Conservation (phyloP, 169 alveolate genomes). For the Plasmodium billcollinsi region DNA sequence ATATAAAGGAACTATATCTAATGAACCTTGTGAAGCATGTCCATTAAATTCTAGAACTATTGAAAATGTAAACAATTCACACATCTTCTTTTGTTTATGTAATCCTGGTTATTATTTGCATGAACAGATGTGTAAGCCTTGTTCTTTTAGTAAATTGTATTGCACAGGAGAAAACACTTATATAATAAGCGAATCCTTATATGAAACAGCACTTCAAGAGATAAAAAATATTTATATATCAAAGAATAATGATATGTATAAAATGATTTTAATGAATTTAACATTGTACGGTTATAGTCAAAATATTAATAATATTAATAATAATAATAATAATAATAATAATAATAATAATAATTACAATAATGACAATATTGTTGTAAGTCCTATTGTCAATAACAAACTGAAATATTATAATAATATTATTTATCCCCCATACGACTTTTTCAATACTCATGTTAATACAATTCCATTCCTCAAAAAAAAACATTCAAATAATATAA, state of each 20-base stretch:
- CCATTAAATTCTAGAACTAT: conserved; percentile 83
- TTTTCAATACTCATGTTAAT: background rate
- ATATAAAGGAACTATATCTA: conserved; percentile 83
- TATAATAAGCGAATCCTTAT: conserved; percentile 18
- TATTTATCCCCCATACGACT: background rate
- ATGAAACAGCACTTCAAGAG: background rate
- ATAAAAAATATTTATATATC: conserved; percentile 1
- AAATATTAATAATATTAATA: background rate
- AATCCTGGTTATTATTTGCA: conserved; percentile 85
- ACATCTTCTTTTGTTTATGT: conserved; percentile 86
- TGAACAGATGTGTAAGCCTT: conserved; percentile 83
- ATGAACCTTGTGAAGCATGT: conserved; percentile 85
- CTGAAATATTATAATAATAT: background rate
- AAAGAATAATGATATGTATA: background rate
- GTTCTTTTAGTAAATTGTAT: conserved; percentile 80
- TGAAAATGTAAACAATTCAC: conserved; percentile 78
- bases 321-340: background rate
- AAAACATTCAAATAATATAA: background rate
- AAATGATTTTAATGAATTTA: conserved; percentile 23
- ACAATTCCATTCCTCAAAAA: background rate
- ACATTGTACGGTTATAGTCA: conserved; percentile 12
- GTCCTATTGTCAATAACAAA: background rate
- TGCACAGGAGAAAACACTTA: conserved; percentile 87
- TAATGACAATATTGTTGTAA: background rate
- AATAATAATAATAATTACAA: background rate